Base-by-base conservation (phyloP, 2,329 filamentous ascomycete genomes). In the Talaromyces sp. region DNA sequence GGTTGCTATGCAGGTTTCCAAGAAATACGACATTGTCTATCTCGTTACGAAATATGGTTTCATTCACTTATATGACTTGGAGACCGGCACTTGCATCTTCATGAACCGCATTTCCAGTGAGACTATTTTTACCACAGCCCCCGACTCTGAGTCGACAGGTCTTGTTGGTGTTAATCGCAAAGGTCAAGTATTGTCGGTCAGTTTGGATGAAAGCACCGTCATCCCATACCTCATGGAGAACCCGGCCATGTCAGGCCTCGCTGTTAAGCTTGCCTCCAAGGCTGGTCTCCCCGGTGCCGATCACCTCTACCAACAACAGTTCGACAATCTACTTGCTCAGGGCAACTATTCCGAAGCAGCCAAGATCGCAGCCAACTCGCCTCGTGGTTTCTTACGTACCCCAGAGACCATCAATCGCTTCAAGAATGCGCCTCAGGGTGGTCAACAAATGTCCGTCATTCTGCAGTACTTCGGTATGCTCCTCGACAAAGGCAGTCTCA, bases 41-140 rank as follows among this genome's bases (percentile, higher is more conserved):
- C 88, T 99, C 74, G 92, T 99, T 68, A 99, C 95, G 65, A 99
- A 99, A 80, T 99, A 97, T 75, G 95, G 95, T 62, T 99, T 98
- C 81, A 98, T 99, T 73, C 95, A 99, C 80, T 87, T 99, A 27
- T 98, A 99, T 81, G 96, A 99, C 75, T 88, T 99, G 65, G 96
- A 99, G 83, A 95, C 91, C 7, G 96, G 92, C 66, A 91, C 91
- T 13, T 96, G 92, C 77, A 95, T 99, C 76, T 99, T 97, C 86
- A 96, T 99, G 93, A 99, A 99, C 85, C 91, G 96, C 72, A 99
- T 99, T 74, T 99, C 95, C 38, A 97, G 93, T 83, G 95, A 99
- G 77, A 99, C 95, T 29, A 98, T 99, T 77, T 99, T 99, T 82
- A 96, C 94, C 29, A 97, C 93, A 22, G 90, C 92, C 56, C 83